phyloP scores from a whole-genome alignment of 495 filamentous ascomycete genomes.

The Lasiosphaeria hispida region DNA sequence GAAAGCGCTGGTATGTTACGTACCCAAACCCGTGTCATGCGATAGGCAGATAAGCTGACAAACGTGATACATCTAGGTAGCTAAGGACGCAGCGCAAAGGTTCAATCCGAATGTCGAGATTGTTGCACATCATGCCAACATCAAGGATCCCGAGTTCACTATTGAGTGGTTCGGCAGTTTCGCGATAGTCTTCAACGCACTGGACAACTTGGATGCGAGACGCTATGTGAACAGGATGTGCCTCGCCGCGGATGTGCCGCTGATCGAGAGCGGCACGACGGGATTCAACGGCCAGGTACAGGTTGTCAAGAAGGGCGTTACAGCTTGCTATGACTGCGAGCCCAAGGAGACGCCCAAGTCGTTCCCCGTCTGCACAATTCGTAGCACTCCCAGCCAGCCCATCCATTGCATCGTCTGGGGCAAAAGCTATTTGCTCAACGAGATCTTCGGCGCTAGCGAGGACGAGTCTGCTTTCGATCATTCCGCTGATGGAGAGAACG shows the following conservation, averaged over 20 bases:
- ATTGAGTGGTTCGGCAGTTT: constrained; percentile 87
- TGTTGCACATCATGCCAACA: constrained; percentile 89
- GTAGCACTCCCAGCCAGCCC: constrained; percentile 89
- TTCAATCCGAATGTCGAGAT: constrained; percentile 91
- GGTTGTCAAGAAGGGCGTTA: constrained; percentile 88
- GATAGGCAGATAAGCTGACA: constrained; percentile 5
- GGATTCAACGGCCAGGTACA: constrained; percentile 98
- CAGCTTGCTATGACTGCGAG: constrained; percentile 95
- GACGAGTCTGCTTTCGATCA: constrained; percentile 75
- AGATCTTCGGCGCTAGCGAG: constrained; percentile 90
- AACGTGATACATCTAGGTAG: constrained; percentile 60
- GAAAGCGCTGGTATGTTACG: constrained; percentile 76
- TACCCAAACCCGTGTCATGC: neutral
- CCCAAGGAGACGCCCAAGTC: constrained; percentile 84
- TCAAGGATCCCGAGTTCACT: constrained; percentile 90
- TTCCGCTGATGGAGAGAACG: constrained; percentile 78
- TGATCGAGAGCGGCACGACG: constrained; percentile 96
- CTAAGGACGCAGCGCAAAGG: constrained; percentile 84
- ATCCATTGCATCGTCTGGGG: constrained; percentile 99
- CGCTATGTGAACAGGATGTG: constrained; percentile 99
- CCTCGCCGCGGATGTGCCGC: constrained; percentile 79
- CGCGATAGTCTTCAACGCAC: constrained; percentile 87
- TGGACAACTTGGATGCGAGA: constrained; percentile 93
- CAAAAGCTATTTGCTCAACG: constrained; percentile 92
- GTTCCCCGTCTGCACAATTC: constrained; percentile 94